Evolutionary conservation across 2,329 filamentous ascomycete species (phyloP), one percentile per base, ranked within the genome.

Genomic region (Lasiodiplodia theobromae): DNA sequence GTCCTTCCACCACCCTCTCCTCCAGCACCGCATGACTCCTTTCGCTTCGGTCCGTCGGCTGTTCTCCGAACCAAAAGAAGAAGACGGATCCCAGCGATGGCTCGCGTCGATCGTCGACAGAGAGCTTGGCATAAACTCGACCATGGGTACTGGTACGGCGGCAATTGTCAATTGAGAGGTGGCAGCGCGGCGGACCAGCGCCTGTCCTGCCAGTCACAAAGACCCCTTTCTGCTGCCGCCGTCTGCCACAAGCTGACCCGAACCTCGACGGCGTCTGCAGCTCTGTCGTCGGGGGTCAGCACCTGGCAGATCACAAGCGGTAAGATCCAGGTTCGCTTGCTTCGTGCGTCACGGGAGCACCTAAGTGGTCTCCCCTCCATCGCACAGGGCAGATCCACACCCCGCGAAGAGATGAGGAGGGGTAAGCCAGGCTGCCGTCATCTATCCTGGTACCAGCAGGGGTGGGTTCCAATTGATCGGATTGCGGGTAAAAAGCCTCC

Each of bases 11-110:
- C 47, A 38, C 47, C 40, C 40, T 60, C 38, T 28, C 23, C 38
- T 18, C 57, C 57, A 60, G 38, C 40, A 63, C 34, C 25, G 58
- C 58, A 63, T 63, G 58, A 63, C 58, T 63, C 58, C 21, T 7
- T 21, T 44, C 40, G 57, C 28, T 21, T 38, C 60, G 47, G 60
- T 28, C 47, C 60, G 47, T 38, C 60, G 60, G 47, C 16, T 21
- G 47, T 18, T 37, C 7, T 52, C 44, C 58, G 58, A 51, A 1
- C 44, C 58, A 60, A 47, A 63, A 51, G 58, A 51, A 52, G 47
- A 21, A 28, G 60, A 64, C 16, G 44, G n/a, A 64, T 52, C 47
- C 60, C 47, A 64, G 60, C 16, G 51, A 52, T 18, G 23, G 44
- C 18, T 49, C 38, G 57, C 23, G 60, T 38, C 34, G 60, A 52